phyloP scores from a whole-genome alignment of 352 stramenopile genomes.

The Pythium dissimile region DNA sequence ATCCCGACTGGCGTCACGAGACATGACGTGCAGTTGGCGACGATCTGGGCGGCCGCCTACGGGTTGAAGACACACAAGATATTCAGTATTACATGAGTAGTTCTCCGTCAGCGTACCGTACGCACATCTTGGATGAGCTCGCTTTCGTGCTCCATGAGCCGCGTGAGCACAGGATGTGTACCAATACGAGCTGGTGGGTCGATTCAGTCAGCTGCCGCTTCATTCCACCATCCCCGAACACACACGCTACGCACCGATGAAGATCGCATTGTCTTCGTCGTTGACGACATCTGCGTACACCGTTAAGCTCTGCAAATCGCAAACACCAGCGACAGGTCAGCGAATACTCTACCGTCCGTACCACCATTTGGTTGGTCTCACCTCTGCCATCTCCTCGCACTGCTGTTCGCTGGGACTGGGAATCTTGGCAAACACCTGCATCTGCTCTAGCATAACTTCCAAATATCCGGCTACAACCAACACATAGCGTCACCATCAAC shows the following conservation, averaged over 20 bases:
- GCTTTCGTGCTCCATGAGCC: slow-evolving; percentile 74
- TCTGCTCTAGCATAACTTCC: slow-evolving; percentile 39
- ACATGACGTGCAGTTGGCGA: slow-evolving; percentile 53
- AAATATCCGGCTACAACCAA: slow-evolving; percentile 55
- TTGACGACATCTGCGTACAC: slow-evolving; percentile 51
- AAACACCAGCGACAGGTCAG: background rate
- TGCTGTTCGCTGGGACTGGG: slow-evolving; percentile 26
- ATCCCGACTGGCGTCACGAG: slow-evolving; percentile 50
- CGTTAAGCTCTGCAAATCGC: slow-evolving; percentile 29
- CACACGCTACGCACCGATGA: slow-evolving; percentile 39
- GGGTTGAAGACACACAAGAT: background rate
- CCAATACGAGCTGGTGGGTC: slow-evolving; percentile 48
- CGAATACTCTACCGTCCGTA: background rate
- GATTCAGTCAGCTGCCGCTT: background rate
- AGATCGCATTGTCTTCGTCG: slow-evolving; percentile 82
- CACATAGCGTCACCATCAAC: background rate
- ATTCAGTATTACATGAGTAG: background rate
- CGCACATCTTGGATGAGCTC: slow-evolving; percentile 72
- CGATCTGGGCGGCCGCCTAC: slow-evolving; percentile 61
- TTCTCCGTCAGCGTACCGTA: background rate
- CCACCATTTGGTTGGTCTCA: slow-evolving; percentile 13
- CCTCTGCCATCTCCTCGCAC: slow-evolving; percentile 37
- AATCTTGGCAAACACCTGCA: slow-evolving; percentile 43
- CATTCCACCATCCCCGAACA: background rate
- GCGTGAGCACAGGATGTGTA: slow-evolving; percentile 59